phyloP scores from a whole-genome alignment of 192 early-diverging fungal genomes.

The Coemansia sp. region DNA sequence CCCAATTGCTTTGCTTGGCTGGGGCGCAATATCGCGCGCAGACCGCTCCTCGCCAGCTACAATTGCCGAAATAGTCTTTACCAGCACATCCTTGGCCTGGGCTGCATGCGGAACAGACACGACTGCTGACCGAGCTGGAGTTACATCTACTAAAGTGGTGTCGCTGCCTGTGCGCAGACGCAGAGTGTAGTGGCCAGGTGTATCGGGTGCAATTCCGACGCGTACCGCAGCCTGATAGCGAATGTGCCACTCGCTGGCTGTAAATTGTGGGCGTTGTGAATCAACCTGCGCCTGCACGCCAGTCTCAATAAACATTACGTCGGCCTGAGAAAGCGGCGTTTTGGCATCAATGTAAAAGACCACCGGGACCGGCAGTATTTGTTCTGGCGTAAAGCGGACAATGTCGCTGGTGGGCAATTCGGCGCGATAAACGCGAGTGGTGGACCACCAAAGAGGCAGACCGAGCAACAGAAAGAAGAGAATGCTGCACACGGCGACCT shows the following conservation, averaged over 20 bases:
- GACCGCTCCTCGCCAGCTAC: constrained; percentile 32
- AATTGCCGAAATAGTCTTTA: constrained; percentile 10
- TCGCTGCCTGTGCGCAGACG: constrained; percentile 8
- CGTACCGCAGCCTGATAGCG: constrained; percentile 8
- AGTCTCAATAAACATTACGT: constrained; percentile 1
- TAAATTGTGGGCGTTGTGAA: constrained; percentile 8
- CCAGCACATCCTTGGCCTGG: not conserved
- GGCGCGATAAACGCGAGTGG: constrained; percentile 53
- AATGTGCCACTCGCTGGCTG: constrained; percentile 23
- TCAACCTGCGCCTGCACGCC: constrained; percentile 15
- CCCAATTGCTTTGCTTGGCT: not conserved
- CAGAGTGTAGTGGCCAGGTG: constrained; percentile 40
- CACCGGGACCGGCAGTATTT: constrained; percentile 24
- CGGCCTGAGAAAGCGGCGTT: constrained; percentile 4
- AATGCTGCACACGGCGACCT: constrained; percentile 46
- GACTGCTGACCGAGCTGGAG: constrained; percentile 2
- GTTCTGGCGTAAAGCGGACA: constrained; percentile 10
- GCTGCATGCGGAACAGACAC: constrained; percentile 6
- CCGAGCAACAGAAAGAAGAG: constrained; percentile 31
- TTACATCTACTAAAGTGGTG: constrained; percentile 2
- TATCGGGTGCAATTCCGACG: constrained; percentile 8
- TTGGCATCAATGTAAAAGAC: constrained; percentile 30
- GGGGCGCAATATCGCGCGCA: constrained; percentile 3
- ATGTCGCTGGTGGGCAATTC: constrained; percentile 30
- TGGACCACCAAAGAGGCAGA: constrained; percentile 54